These are phyloP conservation scores for Populus hybrid DNA, from an alignment of 441 rosid species.

Conservation along the genomic window DNA sequence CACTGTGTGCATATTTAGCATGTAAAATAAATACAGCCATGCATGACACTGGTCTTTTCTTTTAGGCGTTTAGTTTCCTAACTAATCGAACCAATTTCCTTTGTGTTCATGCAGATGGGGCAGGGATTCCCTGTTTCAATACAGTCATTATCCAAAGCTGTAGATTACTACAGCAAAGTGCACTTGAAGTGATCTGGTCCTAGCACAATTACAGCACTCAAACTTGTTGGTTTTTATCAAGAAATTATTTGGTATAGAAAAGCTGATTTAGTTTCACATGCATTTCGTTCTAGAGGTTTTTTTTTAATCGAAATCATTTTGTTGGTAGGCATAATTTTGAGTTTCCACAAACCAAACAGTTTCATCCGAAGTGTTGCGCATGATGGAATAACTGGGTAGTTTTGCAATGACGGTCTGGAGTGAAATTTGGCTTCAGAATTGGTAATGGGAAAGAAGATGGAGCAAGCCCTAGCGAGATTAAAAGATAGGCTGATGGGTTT, in stretches of 20 bases:
- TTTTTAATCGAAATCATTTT: background rate
- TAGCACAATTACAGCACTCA: background rate
- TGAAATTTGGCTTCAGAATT: background rate
- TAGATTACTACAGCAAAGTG: conserved; percentile 62
- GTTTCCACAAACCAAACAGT: background rate
- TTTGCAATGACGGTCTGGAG: background rate
- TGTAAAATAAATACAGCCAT: background rate
- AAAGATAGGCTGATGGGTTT: background rate
- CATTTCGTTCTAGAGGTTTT: background rate
- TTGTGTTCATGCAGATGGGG: conserved; percentile 73
- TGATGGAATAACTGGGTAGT: background rate
- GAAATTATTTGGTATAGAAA: background rate
- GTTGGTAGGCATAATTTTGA: background rate
- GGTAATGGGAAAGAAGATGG: background rate
- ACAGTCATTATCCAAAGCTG: conserved; percentile 94
- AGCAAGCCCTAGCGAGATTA: background rate
- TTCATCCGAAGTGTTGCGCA: background rate
- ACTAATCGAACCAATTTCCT: background rate
- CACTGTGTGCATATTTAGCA: background rate
- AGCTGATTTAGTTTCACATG: background rate
- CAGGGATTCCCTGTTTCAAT: conserved; percentile 73
- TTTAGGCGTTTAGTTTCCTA: background rate
- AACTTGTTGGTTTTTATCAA: background rate
- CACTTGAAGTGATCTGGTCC: conserved; percentile 34
- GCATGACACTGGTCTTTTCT: background rate